Conservation (phyloP, 2,329 filamentous ascomycete species). For the Coniochaeta prunicola region DNA sequence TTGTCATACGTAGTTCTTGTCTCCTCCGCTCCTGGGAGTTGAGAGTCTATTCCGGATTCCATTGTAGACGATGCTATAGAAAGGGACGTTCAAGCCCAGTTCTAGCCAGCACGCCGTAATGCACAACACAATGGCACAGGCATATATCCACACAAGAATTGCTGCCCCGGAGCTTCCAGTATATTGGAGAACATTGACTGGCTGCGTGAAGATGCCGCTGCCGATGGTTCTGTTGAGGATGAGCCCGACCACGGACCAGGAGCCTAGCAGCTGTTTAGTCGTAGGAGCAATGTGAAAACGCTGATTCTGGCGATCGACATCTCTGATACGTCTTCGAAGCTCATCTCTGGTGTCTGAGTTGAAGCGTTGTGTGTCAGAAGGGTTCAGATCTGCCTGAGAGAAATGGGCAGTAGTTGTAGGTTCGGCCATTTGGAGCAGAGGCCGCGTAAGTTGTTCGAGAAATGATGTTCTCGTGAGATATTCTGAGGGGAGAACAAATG, state of each 20-base stretch:
- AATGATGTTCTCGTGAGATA: too few species aligned
- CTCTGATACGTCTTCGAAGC: background rate
- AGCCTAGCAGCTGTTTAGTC: conserved; percentile 10
- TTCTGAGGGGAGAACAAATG: too few species aligned
- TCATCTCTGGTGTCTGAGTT: background rate
- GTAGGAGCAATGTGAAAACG: background rate
- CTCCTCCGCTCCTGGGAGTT: conserved; percentile 27
- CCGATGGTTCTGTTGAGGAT: conserved; percentile 10
- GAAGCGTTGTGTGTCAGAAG: background rate
- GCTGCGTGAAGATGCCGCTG: conserved; percentile 12
- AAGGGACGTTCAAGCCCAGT: conserved; percentile 26
- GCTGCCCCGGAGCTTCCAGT: conserved; percentile 10
- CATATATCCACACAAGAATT: conserved; percentile 21
- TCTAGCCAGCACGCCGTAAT: conserved; percentile 21
- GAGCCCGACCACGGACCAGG: conserved; percentile 7
- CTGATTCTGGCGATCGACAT: background rate
- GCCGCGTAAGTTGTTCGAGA: too few species aligned
- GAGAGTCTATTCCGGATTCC: conserved; percentile 16
- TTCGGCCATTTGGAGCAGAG: too few species aligned
- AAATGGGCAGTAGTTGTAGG: background rate
- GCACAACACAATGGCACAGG: conserved; percentile 12
- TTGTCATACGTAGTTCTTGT: conserved; percentile 28
- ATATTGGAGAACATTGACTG: conserved; percentile 6
- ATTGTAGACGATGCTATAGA: conserved; percentile 14
- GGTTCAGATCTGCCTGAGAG: background rate